Evolutionary conservation across 1,284 basidiomycete genomes (phyloP), one percentile per base, ranked within the genome.

Genomic region (Rhodofomes roseus): DNA sequence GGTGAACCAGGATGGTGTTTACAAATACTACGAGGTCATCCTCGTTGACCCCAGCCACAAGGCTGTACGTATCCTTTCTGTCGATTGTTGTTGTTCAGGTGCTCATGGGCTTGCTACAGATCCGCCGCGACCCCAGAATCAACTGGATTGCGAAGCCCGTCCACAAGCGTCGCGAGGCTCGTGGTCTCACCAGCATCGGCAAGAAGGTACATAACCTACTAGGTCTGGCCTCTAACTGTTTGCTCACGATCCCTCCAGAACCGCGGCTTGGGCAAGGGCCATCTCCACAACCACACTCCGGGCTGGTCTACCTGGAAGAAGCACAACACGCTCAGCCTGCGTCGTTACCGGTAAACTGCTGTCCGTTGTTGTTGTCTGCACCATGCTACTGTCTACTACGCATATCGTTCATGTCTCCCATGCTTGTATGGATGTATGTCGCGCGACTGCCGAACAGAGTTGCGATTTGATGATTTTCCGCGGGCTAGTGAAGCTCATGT

Each of bases 1-100:
- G 96, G 81, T 99, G 75, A 98, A 98, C 83, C 94, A 98, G 81
- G 96, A 98, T 76, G 96, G 96, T 81, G 93, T 98, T 44, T 98
- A 98, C 89, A 98, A 98, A 78, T 99, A 97, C 84, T 99, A 90
- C 81, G 96, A 99, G 77, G 95, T 99, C 71, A 99, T 99, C 75
- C 87, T 96, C 68, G 95, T 99, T 61, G 96, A 99, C 74, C 95
- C 93, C 61, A 87, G 77, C 72, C 93, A 95, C 81, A 95, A 95
- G 76, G 93, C 92, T 65, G 93, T 96, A 74, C 71, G 93, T 79
- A 34, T 34, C 11, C 43, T 25, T 16, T 29, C n/a, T 52, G 16
- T 52, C 25, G 4, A 20, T 37, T 29, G 7, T 36, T 54, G 52
- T 44, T n/a, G n/a, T n/a, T n/a, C n/a, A n/a, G n/a, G n/a, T n/a